Percentiles rank a stretch among this genome's conserved stretches.
Conservation (phyloP, 208 protist genomes). For the Entamoeba dispar region DNA sequence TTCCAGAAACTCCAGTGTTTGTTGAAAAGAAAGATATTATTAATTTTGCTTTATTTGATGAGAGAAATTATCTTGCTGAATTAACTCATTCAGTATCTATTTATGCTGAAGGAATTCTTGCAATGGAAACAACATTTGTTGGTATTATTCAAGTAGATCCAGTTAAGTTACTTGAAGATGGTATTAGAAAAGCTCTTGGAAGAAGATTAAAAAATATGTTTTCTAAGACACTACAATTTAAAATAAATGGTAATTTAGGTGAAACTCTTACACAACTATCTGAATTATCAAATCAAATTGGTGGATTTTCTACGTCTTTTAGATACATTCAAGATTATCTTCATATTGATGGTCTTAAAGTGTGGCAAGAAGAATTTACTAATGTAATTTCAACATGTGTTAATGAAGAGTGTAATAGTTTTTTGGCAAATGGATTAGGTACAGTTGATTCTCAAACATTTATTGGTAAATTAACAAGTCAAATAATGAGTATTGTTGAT, state of each 20-base stretch:
- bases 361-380: slow-evolving; percentile 52
- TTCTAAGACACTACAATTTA: not conserved
- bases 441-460: not conserved
- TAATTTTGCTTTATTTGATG: slow-evolving; percentile 60
- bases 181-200: slow-evolving; percentile 68
- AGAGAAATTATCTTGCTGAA: slow-evolving; percentile 52
- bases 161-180: slow-evolving; percentile 76
- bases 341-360: slow-evolving; percentile 70
- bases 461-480: too few species aligned
- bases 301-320: slow-evolving; percentile 65
- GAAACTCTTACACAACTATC: not conserved
- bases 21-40: slow-evolving; percentile 45
- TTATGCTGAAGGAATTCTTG: slow-evolving; percentile 77
- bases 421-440: not conserved
- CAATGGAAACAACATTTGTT: slow-evolving; percentile 81
- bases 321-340: slow-evolving; percentile 90
- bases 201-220: not conserved
- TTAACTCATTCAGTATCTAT: slow-evolving; percentile 53
- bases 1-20: slow-evolving; percentile 43
- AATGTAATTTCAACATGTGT: not conserved
- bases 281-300: slow-evolving; percentile 31
- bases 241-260: not conserved
- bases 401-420: not conserved
- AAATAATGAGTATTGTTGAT: not conserved
- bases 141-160: slow-evolving; percentile 80